Percentiles rank a stretch among this genome's conserved stretches.
phyloP scores from a whole-genome alignment of 306 rosid genomes.

The Ochetophila trinervis region DNA sequence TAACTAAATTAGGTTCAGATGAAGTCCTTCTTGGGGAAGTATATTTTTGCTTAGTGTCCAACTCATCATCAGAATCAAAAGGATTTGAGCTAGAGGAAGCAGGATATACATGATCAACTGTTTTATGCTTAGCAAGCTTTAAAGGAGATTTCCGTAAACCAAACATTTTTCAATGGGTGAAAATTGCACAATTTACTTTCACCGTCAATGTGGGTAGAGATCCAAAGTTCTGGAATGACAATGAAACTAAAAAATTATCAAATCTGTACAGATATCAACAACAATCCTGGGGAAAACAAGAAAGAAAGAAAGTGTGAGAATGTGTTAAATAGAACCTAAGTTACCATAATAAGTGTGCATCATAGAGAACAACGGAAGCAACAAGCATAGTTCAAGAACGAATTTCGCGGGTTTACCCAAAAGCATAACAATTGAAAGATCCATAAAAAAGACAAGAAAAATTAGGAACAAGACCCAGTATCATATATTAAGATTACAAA shows the following conservation, averaged over 20 bases:
- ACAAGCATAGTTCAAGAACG: neutral
- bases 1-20: conserved; percentile 43
- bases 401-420: neutral
- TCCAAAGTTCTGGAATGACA: conserved; percentile 9
- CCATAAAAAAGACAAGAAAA: conserved; percentile 1
- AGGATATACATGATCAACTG: conserved; percentile 45
- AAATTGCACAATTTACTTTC: conserved; percentile 18
- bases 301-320: neutral
- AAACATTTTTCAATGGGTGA: conserved; percentile 43
- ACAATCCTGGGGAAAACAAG: conserved; percentile 39
- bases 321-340: neutral
- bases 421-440: conserved; percentile 1
- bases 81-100: conserved; percentile 56
- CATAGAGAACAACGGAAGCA: conserved; percentile 13
- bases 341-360: conserved; percentile 4
- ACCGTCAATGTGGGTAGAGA: conserved; percentile 5
- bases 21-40: conserved; percentile 44
- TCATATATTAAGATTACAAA: conserved; percentile 7
- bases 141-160: conserved; percentile 71
- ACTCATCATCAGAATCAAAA: conserved; percentile 52
- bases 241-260: conserved; percentile 9
- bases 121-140: conserved; percentile 43
- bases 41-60: conserved; percentile 32
- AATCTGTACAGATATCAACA: conserved; percentile 23
- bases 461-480: conserved; percentile 12